Evolutionary conservation across 805 yeast genomes (phyloP).

Genomic region (Pichia eremophila): DNA sequence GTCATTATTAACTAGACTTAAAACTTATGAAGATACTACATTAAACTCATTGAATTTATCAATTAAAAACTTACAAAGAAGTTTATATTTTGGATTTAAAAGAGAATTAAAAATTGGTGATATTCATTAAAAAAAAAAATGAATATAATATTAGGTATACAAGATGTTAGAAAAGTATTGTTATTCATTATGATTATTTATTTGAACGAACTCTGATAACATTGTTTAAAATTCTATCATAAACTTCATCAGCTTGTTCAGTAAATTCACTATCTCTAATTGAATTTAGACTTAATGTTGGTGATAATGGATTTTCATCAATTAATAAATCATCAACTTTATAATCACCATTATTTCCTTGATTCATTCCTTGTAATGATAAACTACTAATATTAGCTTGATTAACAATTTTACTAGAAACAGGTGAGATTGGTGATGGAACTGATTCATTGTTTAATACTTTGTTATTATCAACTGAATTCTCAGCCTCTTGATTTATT

Average conservation of each 20-base stretch:
- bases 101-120: constrained; percentile 7
- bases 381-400: neutral
- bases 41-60: neutral
- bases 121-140: neutral
- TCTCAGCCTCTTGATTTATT: neutral
- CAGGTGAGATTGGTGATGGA: neutral
- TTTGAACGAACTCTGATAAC: constrained; percentile 57
- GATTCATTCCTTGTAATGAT: no score
- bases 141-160: no score
- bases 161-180: no score
- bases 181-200: constrained; percentile 8
- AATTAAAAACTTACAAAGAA: constrained; percentile 7
- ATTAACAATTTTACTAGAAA: neutral
- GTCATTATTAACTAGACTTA: neutral
- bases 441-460: neutral
- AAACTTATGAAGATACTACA: no score
- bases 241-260: constrained; percentile 56
- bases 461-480: neutral
- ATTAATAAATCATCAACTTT: neutral
- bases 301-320: constrained; percentile 7
- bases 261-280: constrained; percentile 13
- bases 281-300: constrained; percentile 10
- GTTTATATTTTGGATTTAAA: constrained; percentile 9
- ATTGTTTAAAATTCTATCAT: constrained; percentile 61
- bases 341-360: neutral